Evolutionary conservation across 2,329 filamentous ascomycete genomes (phyloP).

Genomic region (Knoxdaviesia proteae): DNA sequence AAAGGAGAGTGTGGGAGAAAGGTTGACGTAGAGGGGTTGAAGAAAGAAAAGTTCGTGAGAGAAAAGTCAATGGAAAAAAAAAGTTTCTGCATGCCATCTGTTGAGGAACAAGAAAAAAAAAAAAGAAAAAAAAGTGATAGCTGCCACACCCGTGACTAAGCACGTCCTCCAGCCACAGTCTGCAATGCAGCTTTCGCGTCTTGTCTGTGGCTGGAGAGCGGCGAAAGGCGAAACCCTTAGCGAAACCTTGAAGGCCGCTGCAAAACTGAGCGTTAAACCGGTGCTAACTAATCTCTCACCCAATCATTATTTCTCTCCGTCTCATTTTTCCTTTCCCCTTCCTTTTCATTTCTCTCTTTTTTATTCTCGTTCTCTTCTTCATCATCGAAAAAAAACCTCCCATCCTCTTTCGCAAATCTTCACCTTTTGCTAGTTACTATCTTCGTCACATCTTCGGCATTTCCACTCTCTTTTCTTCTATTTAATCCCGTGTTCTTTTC

Average conservation of each 20-base stretch:
- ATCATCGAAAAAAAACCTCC: neutral
- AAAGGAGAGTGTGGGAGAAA: constrained; percentile 2
- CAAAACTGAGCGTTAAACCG: neutral
- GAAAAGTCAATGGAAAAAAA: constrained; percentile 4
- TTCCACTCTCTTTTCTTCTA: constrained; percentile 2
- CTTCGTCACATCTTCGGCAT: too few relatives aligned
- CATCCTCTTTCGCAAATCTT: neutral
- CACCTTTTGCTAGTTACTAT: neutral
- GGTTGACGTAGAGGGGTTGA: constrained; percentile 4
- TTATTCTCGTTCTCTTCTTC: neutral
- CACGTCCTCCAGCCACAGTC: too few relatives aligned
- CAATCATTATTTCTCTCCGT: neutral
- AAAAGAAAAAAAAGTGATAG: neutral
- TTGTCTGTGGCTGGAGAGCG: too few relatives aligned
- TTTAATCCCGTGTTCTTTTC: neutral
- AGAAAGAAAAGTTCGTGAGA: constrained; percentile 1
- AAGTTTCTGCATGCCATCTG: constrained; percentile 2
- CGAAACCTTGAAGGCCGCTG: too few relatives aligned
- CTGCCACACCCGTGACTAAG: too few relatives aligned
- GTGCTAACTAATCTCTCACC: neutral
- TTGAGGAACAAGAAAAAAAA: constrained; percentile 3
- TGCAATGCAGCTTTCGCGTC: too few relatives aligned
- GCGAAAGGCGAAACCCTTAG: too few relatives aligned
- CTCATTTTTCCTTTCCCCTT: neutral
- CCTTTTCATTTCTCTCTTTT: neutral